Percentiles rank a stretch among this genome's conserved stretches.
Evolutionary conservation across 2,329 filamentous ascomycete genomes (phyloP).

Genomic region (Aspergillus amoenus): DNA sequence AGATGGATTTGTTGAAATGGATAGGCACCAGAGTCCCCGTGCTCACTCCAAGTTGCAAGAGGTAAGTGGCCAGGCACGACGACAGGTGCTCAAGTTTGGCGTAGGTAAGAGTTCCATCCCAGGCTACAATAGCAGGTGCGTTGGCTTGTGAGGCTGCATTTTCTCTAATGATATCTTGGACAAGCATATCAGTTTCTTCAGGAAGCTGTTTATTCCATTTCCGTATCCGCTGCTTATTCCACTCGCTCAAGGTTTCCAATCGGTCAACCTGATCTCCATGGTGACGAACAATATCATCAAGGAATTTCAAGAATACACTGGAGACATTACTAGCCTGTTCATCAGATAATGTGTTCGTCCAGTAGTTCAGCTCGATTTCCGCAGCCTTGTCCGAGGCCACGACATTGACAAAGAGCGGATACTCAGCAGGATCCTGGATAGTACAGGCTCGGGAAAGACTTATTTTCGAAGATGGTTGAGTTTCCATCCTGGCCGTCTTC

Average conservation of each 20-base stretch:
- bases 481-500: constrained; percentile 36
- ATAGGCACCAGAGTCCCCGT: constrained; percentile 27
- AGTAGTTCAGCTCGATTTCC: constrained; percentile 42
- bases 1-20: constrained; percentile 30
- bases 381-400: constrained; percentile 45
- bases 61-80: constrained; percentile 30
- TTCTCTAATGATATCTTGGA: constrained; percentile 29
- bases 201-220: constrained; percentile 31
- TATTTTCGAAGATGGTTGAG: constrained; percentile 27
- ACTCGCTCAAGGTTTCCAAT: constrained; percentile 41
- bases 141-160: constrained; percentile 24
- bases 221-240: constrained; percentile 30
- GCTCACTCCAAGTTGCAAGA: constrained; percentile 29
- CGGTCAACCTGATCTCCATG: constrained; percentile 31
- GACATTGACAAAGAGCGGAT: constrained; percentile 49
- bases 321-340: constrained; percentile 41
- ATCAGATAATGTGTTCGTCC: constrained; percentile 41
- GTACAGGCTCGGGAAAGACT: constrained; percentile 39
- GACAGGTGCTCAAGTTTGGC: constrained; percentile 33
- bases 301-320: constrained; percentile 35
- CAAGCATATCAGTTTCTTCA: constrained; percentile 24
- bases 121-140: constrained; percentile 29
- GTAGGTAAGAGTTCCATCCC: constrained; percentile 37
- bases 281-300: constrained; percentile 41
- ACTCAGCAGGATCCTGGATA: constrained; percentile 51